These are phyloP conservation scores for Umbelopsis isabellina DNA, from an alignment of 192 early-diverging fungal genomes.

Conservation along the genomic window DNA sequence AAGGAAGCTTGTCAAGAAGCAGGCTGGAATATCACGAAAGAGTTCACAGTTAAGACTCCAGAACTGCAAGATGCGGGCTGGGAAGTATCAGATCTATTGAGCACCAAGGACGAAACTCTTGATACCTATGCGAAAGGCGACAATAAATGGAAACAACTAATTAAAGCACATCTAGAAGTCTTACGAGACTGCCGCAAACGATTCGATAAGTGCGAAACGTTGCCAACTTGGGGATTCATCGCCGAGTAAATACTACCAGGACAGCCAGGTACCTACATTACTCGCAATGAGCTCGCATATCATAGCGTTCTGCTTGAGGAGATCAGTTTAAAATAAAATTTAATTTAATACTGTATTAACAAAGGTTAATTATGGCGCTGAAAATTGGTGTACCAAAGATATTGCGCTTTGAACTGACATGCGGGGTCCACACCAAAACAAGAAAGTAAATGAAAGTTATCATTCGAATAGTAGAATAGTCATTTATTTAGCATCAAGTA, in stretches of 20 bases:
- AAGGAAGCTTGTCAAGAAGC: background rate
- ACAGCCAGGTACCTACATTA: background rate
- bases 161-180: conserved; percentile 3
- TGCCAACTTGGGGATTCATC: conserved; percentile 19
- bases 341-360: no score
- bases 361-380: no score
- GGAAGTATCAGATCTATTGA: conserved; percentile 9
- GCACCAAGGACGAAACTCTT: background rate
- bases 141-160: conserved; percentile 10
- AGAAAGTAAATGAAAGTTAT: no score
- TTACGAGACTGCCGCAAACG: background rate
- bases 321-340: no score
- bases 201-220: background rate
- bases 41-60: conserved; percentile 4
- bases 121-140: background rate
- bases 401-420: no score
- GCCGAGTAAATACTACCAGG: background rate
- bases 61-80: conserved; percentile 22
- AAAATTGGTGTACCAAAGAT: no score
- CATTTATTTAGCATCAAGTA: no score
- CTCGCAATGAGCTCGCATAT: no score
- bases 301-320: no score
- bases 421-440: no score
- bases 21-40: conserved; percentile 3
- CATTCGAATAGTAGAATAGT: no score